phyloP scores from a whole-genome alignment of 345 rosid genomes.

The Gossypium bickii region DNA sequence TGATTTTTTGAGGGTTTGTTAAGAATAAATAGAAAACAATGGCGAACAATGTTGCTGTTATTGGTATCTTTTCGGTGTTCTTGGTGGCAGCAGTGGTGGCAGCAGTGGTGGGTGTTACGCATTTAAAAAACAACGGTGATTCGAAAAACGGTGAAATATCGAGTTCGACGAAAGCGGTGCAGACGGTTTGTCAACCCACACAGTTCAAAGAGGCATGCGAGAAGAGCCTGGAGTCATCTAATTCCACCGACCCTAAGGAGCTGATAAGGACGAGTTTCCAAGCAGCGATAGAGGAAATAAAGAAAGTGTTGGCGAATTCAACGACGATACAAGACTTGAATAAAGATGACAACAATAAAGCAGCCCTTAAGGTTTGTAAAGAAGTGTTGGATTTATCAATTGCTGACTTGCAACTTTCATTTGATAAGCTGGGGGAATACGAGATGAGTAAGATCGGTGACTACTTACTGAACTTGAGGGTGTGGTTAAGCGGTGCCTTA shows the following conservation, averaged over 20 bases:
- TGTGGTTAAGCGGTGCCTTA: constrained; percentile 73
- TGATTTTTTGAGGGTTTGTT: too few species aligned
- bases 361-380: constrained; percentile 51
- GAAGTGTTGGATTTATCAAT: constrained; percentile 50
- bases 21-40: background rate
- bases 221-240: constrained; percentile 31
- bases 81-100: background rate
- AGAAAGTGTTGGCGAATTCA: constrained; percentile 37
- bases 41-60: background rate
- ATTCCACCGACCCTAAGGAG: constrained; percentile 49
- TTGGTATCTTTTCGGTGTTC: background rate
- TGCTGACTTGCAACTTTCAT: constrained; percentile 45
- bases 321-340: constrained; percentile 32
- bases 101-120: background rate
- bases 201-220: constrained; percentile 53
- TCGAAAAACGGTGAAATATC: background rate
- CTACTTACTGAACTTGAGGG: constrained; percentile 41
- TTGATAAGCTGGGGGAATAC: constrained; percentile 32
- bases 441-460: constrained; percentile 28
- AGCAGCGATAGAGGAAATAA: constrained; percentile 33
- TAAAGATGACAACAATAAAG: constrained; percentile 30
- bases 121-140: background rate
- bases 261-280: constrained; percentile 50
- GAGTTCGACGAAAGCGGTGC: constrained; percentile 37
- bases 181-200: constrained; percentile 55